Conservation (phyloP, 2,329 filamentous ascomycete genomes). For the Fusarium lateritium region DNA sequence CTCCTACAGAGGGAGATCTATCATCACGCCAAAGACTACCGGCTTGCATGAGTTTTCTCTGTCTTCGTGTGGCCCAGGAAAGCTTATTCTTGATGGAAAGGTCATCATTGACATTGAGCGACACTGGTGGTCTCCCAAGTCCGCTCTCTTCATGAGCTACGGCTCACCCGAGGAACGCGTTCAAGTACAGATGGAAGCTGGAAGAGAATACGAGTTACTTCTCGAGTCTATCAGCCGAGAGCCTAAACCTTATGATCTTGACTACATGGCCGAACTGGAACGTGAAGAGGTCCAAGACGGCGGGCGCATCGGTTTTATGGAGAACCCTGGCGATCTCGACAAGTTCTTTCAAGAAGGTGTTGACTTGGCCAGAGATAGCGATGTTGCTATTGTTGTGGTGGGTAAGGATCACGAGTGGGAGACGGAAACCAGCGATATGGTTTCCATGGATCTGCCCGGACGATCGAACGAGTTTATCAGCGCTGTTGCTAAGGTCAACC, state of each 20-base stretch:
- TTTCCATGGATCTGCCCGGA: constrained; percentile 31
- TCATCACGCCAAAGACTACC: constrained; percentile 26
- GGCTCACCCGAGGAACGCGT: constrained; percentile 28
- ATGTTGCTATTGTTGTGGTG: neutral
- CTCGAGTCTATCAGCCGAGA: constrained; percentile 32
- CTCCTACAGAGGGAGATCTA: constrained; percentile 22
- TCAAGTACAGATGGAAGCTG: constrained; percentile 31
- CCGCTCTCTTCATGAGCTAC: constrained; percentile 37
- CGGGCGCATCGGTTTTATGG: constrained; percentile 32
- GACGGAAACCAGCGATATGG: constrained; percentile 31
- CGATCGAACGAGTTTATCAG: constrained; percentile 22
- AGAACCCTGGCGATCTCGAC: constrained; percentile 29
- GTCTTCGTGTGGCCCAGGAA: constrained; percentile 25
- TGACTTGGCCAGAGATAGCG: constrained; percentile 7
- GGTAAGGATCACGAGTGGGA: constrained; percentile 34
- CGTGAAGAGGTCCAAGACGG: constrained; percentile 37
- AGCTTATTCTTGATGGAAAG: constrained; percentile 27
- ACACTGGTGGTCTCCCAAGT: constrained; percentile 40
- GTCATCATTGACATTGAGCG: constrained; percentile 28
- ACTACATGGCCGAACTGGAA: constrained; percentile 29
- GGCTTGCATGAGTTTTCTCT: constrained; percentile 30
- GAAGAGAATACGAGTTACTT: constrained; percentile 17
- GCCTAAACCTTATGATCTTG: constrained; percentile 31
- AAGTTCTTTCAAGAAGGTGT: constrained; percentile 23
- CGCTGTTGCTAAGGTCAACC: neutral